Base-by-base conservation (phyloP, 2,329 filamentous ascomycete species). In the Aspergillus thermomutatus region DNA sequence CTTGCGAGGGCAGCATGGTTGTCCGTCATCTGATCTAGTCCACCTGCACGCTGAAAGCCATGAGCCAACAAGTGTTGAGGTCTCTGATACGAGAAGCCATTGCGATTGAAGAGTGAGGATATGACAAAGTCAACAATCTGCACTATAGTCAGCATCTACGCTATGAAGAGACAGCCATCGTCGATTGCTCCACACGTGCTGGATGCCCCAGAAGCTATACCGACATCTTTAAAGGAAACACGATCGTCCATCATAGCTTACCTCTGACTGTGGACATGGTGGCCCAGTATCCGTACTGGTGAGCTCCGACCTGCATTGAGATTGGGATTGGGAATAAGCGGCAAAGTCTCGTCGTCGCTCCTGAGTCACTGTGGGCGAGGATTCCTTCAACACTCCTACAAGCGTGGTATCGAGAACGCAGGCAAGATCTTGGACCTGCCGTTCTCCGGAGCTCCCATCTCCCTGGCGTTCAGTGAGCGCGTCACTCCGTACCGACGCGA, bases 21-120 rank as follows among this genome's bases (percentile, higher is more conserved):
- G n/a, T 68, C 48, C 70, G 64, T 3, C 72, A 69, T 9, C 64
- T 63, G 8, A 64, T 67, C 40, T 69, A 64, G 40, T 62, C 60
- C 23, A 65, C 64, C 45, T 2, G 74, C 72, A 63, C 81, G 84
- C 65, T 88, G 85, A 65, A 87, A 96, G 25, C 93, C 93, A 78
- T 96, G 88, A 64, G 91, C 92, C 4, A 99, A 82, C 4, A 96
- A 67, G 74, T 97, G 90, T 51, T 84, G 82, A 1, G 88, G 87
- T 66, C 82, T 83, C 50, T 78, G 72, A 57, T 73, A 75, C 27
- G 72, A 66, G 21, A 70, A 69, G 31, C 79, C 76, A 17, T 78
- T 74, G 63, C 83, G 81, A 11, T 83, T 84, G 72, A 96, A 96
- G 1, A 96, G 78, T 9, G 84, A 80, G 85, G 88, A 92, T 45